phyloP scores from a whole-genome alignment of 805 yeast species.

The Torulaspora gathmanii region DNA sequence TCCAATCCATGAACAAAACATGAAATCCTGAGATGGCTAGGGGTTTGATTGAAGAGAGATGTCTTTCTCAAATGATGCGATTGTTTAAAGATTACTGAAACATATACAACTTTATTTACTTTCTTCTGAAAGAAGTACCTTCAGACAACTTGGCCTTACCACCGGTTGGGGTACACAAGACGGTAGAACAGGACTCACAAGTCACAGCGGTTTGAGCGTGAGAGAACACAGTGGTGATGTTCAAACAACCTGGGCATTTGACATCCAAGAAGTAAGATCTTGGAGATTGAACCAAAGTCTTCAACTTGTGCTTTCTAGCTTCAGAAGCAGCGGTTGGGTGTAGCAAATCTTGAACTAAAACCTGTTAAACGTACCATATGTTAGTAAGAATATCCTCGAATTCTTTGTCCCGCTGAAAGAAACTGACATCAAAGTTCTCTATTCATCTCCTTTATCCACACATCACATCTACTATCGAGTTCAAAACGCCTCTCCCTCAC shows the following conservation, averaged over 20 bases:
- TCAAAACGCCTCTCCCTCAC: not conserved
- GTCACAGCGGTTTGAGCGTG: conserved; percentile 99
- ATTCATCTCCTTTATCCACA: not conserved
- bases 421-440: not conserved
- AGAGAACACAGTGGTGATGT: conserved; percentile 98
- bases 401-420: not conserved
- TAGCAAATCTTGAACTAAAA: conserved; percentile 97
- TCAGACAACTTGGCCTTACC: conserved; percentile 99
- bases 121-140: conserved; percentile 99
- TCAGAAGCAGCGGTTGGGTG: conserved; percentile 98
- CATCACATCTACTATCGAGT: not conserved
- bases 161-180: conserved; percentile 98
- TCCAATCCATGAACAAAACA: not conserved
- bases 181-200: conserved; percentile 98
- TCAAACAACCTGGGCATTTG: conserved; percentile 98
- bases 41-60: no score
- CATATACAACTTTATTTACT: conserved; percentile 48
- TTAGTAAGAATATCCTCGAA: conserved; percentile 20
- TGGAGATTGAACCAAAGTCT: conserved; percentile 95
- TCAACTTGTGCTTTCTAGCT: conserved; percentile 94
- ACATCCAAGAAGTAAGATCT: conserved; percentile 99
- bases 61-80: conserved; percentile 6
- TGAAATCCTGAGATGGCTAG: not conserved
- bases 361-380: conserved; percentile 43
- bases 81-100: conserved; percentile 11